A percentile compares a stretch with the other conserved stretches of the same genome.
These are phyloP conservation scores for Verticillium nubilum DNA, from an alignment of 2,329 filamentous ascomycete species.

Conservation along the genomic window DNA sequence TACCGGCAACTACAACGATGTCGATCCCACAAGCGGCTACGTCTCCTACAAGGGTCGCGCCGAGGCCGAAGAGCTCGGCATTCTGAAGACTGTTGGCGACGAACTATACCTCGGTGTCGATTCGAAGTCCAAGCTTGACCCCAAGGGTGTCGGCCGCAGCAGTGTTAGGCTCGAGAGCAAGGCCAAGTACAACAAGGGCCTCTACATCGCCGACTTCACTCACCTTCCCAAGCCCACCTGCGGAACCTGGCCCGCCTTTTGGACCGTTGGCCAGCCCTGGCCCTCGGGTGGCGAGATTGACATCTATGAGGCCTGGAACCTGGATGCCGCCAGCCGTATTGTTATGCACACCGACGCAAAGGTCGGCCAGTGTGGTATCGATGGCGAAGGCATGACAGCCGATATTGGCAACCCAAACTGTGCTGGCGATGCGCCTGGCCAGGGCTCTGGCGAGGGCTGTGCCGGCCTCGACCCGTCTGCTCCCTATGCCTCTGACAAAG, in stretches of 20 bases:
- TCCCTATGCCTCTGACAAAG: constrained; percentile 29
- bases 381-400: constrained; percentile 21
- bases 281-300: constrained; percentile 60
- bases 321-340: constrained; percentile 46
- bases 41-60: constrained; percentile 45
- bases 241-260: constrained; percentile 68
- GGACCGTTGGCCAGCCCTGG: constrained; percentile 50
- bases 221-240: constrained; percentile 64
- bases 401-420: constrained; percentile 30
- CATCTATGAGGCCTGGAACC: constrained; percentile 63
- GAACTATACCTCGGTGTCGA: constrained; percentile 36
- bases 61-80: constrained; percentile 27
- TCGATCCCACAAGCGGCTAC: constrained; percentile 60
- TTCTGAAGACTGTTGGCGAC: constrained; percentile 24
- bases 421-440: constrained; percentile 27
- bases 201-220: constrained; percentile 63
- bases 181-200: constrained; percentile 55
- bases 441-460: constrained; percentile 35
- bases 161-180: constrained; percentile 64
- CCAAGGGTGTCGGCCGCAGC: constrained; percentile 29
- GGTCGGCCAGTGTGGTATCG: constrained; percentile 29
- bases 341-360: constrained; percentile 47
- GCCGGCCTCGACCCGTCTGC: constrained; percentile 29
- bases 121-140: constrained; percentile 16
- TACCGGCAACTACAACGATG: constrained; percentile 14